A percentile compares a stretch with the other conserved stretches of the same genome.
phyloP scores from a whole-genome alignment of 2,329 filamentous ascomycete genomes.

The Fusarium poae region DNA sequence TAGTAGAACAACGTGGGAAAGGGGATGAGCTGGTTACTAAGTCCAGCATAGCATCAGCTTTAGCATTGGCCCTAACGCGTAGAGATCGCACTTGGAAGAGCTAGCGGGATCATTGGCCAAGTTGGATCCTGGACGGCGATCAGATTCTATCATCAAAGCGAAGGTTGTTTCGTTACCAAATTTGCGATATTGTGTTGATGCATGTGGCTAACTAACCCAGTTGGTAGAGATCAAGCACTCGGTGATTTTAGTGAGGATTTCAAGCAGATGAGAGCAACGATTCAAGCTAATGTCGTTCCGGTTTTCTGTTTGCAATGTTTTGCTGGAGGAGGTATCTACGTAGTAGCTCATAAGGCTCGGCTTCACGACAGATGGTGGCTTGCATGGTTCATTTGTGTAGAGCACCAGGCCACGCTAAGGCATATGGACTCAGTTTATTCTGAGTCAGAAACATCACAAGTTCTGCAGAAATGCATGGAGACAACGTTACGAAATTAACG shows the following conservation, averaged over 20 bases:
- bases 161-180: neutral
- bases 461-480: conserved; percentile 30
- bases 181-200: neutral
- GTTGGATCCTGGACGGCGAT: conserved; percentile 25
- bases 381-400: conserved; percentile 7
- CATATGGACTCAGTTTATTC: conserved; percentile 21
- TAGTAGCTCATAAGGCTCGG: conserved; percentile 4
- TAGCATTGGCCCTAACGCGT: neutral
- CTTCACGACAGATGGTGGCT: conserved; percentile 24
- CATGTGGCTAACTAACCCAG: neutral
- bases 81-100: conserved; percentile 5
- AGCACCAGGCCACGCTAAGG: conserved; percentile 31
- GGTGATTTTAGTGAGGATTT: neutral
- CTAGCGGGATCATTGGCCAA: conserved; percentile 17
- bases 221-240: neutral
- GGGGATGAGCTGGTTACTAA: conserved; percentile 4
- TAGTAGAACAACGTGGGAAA: neutral
- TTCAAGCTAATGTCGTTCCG: neutral
- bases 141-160: conserved; percentile 14
- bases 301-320: neutral
- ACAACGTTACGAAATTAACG: conserved; percentile 22
- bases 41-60: conserved; percentile 6
- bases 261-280: neutral
- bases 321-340: neutral
- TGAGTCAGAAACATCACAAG: conserved; percentile 37